Percentiles rank a stretch among this genome's conserved stretches.
These are phyloP conservation scores for Phytophthora podocarpi DNA, from an alignment of 352 stramenopile species.

Conservation along the genomic window DNA sequence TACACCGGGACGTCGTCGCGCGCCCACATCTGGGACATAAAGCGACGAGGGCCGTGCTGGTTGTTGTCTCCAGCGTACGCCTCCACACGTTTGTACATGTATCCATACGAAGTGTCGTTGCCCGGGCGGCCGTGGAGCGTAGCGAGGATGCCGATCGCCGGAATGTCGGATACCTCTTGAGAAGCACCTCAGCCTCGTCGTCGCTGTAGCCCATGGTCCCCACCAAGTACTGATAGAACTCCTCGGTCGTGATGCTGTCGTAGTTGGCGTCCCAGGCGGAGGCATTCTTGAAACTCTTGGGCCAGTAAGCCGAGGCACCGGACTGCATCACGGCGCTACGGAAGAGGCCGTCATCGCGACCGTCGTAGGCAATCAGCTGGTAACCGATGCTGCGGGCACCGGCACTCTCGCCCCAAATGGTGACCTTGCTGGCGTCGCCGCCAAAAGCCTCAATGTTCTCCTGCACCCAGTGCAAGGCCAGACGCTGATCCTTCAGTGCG, in stretches of 20 bases:
- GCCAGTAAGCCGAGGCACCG: conserved; percentile 21
- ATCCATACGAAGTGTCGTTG: conserved; percentile 26
- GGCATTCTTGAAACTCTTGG: conserved; percentile 26
- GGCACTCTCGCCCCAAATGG: conserved; percentile 87
- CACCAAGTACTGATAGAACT: conserved; percentile 30
- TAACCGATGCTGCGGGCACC: conserved; percentile 50
- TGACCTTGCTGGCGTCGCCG: conserved; percentile 80
- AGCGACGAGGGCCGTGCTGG: conserved; percentile 28
- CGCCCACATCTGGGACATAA: conserved; percentile 37
- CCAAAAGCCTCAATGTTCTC: conserved; percentile 84
- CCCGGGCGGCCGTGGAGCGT: conserved; percentile 28
- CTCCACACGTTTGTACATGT: conserved; percentile 33
- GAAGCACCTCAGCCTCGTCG: conserved; percentile 20
- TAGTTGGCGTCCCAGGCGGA: conserved; percentile 35
- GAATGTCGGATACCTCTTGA: conserved; percentile 31
- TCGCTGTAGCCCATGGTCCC: conserved; percentile 27
- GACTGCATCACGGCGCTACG: conserved; percentile 36
- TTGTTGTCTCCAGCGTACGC: conserved; percentile 33
- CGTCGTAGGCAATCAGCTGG: conserved; percentile 36
- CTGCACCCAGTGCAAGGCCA: conserved; percentile 85
- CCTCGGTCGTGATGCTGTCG: conserved; percentile 27
- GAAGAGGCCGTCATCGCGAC: conserved; percentile 33
- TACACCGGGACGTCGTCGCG: conserved; percentile 25
- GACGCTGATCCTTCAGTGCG: conserved; percentile 84
- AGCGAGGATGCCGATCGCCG: conserved; percentile 25